Base-by-base conservation (phyloP, 2,329 filamentous ascomycete species). In the Shiraia bambusicola region DNA sequence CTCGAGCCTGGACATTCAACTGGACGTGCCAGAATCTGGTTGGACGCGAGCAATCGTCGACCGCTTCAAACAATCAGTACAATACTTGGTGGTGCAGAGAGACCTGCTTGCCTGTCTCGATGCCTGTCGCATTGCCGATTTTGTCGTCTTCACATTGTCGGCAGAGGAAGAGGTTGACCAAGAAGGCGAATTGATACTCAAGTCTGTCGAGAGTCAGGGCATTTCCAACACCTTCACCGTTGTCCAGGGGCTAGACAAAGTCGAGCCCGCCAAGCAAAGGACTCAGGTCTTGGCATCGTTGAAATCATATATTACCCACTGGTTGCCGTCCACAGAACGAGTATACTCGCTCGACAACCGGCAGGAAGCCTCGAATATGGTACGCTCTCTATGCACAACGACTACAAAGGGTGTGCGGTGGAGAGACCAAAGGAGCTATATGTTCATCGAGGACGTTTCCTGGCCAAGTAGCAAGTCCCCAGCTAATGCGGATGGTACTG, bases 381-480 rank as follows among this genome's bases (percentile, higher is more conserved):
- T 97, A 69, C 82, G 94, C 37, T 92, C 90, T 19, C 74, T 98
- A 12, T 98, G 93, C 76, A 95, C 84, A 51, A 89, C 87, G 26
- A 90, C 86, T 30, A 92, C 93, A 9, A 97, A 95, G 72, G 93
- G 93, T 1, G 81, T 98, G n/a, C 77, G 85, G 50, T 98, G 93
- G 93, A 82, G 93, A 57, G 93, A 98, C 37, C 89, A 95, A 52
- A 81, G 93, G 55, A 95, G 90, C 58, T 98, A 93, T 88, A 88
- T 98, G 85, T 73, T 95, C 42, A 82, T 92, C 4, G 93, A 98
- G 52, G 80, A 91, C 19, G 76, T 95, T 38, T 72, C 80, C 54
- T 95, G 90, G 78, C 78, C 81, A 9, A 76, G 80, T 15, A 66
- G 63, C 12, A 70, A 70, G 45, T 60, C 64, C 8, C 58, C 59